These are phyloP conservation scores for Termitomyces sp. DNA, from an alignment of 768 basidiomycete genomes.

Conservation along the genomic window DNA sequence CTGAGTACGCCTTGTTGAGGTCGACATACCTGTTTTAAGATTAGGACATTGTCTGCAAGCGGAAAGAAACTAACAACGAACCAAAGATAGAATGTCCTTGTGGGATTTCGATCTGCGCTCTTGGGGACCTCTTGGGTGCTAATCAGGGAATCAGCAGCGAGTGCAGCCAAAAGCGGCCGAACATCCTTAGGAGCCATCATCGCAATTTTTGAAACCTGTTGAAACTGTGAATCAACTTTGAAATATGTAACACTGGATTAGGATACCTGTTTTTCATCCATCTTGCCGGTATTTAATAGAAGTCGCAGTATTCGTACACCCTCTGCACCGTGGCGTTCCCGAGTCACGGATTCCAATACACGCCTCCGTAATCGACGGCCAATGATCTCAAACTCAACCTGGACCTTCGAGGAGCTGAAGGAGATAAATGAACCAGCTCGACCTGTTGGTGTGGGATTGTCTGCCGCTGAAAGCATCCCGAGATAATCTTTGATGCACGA, in stretches of 20 bases:
- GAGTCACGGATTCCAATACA: slow-evolving; percentile 72
- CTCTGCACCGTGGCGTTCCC: slow-evolving; percentile 79
- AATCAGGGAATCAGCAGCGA: slow-evolving; percentile 79
- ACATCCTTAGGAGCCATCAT: slow-evolving; percentile 92
- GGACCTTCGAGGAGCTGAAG: slow-evolving; percentile 64
- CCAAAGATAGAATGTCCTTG: slow-evolving; percentile 92
- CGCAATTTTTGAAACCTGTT: slow-evolving; percentile 84
- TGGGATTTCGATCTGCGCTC: slow-evolving; percentile 85
- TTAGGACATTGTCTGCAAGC: background rate
- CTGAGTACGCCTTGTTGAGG: slow-evolving; percentile 74
- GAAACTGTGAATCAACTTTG: background rate
- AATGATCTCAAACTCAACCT: slow-evolving; percentile 78
- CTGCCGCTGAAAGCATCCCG: slow-evolving; percentile 74
- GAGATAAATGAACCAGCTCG: slow-evolving; percentile 70
- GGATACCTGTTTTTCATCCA: slow-evolving; percentile 90
- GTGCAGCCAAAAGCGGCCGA: slow-evolving; percentile 71
- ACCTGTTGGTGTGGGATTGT: slow-evolving; percentile 77
- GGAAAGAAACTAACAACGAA: slow-evolving; percentile 24
- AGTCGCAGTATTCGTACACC: slow-evolving; percentile 82
- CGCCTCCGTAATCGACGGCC: slow-evolving; percentile 61
- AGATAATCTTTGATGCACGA: slow-evolving; percentile 75
- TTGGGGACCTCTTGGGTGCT: slow-evolving; percentile 93
- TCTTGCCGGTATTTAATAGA: slow-evolving; percentile 78
- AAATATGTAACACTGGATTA: background rate
- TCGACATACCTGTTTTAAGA: slow-evolving; percentile 75